Percentiles rank a stretch among this genome's conserved stretches.
These are phyloP conservation scores for Penicillium sp. DNA, from an alignment of 2,329 filamentous ascomycete genomes.

Conservation along the genomic window DNA sequence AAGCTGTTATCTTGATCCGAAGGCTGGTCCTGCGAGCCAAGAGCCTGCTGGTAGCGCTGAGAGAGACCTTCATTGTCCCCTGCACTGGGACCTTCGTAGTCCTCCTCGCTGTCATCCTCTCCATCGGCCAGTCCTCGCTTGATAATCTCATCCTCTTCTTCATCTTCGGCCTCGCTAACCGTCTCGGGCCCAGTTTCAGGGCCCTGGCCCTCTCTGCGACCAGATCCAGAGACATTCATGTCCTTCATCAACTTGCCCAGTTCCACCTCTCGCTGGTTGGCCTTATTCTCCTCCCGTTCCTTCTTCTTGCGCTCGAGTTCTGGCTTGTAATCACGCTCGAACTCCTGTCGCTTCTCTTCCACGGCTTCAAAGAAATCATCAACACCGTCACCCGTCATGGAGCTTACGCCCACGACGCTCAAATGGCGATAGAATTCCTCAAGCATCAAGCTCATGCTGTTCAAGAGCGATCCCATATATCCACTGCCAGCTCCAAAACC, in stretches of 20 bases:
- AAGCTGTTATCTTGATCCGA: slow-evolving; percentile 53
- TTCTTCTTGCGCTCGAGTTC: slow-evolving; percentile 77
- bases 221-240: slow-evolving; percentile 63
- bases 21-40: slow-evolving; percentile 51
- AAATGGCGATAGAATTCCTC: slow-evolving; percentile 97
- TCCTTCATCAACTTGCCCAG: slow-evolving; percentile 92
- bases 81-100: slow-evolving; percentile 60
- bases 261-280: slow-evolving; percentile 71
- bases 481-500: slow-evolving; percentile 71
- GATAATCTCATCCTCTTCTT: slow-evolving; percentile 43
- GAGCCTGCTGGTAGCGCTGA: slow-evolving; percentile 72
- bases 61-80: slow-evolving; percentile 66
- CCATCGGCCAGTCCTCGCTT: slow-evolving; percentile 52
- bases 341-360: slow-evolving; percentile 81
- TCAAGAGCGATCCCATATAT: slow-evolving; percentile 93
- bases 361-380: slow-evolving; percentile 93
- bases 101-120: slow-evolving; percentile 46
- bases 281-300: slow-evolving; percentile 74
- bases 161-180: slow-evolving; percentile 52
- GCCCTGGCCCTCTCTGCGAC: slow-evolving; percentile 24
- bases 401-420: slow-evolving; percentile 87
- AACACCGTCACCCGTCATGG: slow-evolving; percentile 86
- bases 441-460: slow-evolving; percentile 96
- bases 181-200: slow-evolving; percentile 40
- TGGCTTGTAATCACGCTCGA: slow-evolving; percentile 84